Evolutionary conservation across 768 basidiomycete genomes (phyloP), one percentile per base, ranked within the genome.

Genomic region (Leccinellum albellum): DNA sequence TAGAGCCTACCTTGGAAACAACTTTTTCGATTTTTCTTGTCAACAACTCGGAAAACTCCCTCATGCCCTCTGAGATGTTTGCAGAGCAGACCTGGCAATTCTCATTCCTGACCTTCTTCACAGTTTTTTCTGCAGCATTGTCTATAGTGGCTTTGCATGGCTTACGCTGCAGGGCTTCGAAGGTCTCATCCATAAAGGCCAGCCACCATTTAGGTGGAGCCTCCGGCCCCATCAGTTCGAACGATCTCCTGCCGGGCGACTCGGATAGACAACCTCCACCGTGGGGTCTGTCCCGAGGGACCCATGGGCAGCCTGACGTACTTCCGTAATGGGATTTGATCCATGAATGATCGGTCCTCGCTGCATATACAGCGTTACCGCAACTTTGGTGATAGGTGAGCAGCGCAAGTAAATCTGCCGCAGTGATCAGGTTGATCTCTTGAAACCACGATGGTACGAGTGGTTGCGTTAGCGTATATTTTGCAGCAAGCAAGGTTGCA

Each of bases 401-500:
- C 12, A 74, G 50, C 5, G 53, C 37, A n/a, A 71, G 67, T 3
- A 75, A 53, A 20, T 66, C 67, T 5, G 55, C 17, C 1, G 66
- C 69, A 24, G 59, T 63, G 24, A 76, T 65, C 29, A 67, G 12
- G 1, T 53, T 51, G 4, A 75, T 63, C 35, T 73, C 74, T 49
- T 62, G 46, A 15, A 67, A 63, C 56, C 67, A 64, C 1, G 54
- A 40, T 0, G 66, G 63, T 12, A 64, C 51, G 42, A 71, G 56
- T 0, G 73, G 64, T 24, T 64, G 54, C 3, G 57, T 29, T 45
- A 76, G 58, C 0, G 72, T 69, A 33, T 61, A 58, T 24, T 58
- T 65, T n/a, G 72, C 71, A 35, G 75, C 73, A 2, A 66, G 58
- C 17, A 59, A 24, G 0, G 67, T 67, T 42, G 70, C 65, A 6